Base-by-base conservation (phyloP, 2,329 filamentous ascomycete genomes). In the Neobulgaria alba region DNA sequence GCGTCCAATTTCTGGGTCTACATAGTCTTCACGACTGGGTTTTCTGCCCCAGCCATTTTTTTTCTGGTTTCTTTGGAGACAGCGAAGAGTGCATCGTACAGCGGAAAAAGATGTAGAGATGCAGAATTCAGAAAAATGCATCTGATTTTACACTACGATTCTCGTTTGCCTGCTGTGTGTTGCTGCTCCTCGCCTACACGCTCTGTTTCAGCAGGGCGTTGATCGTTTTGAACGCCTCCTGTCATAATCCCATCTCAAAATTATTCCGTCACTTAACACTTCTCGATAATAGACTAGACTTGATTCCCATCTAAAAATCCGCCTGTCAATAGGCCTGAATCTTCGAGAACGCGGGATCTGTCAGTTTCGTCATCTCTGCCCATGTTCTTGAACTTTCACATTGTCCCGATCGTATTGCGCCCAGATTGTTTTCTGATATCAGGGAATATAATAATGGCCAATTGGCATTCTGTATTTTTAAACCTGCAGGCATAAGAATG, bases 1-100 rank as follows among this genome's bases (percentile, higher is more conserved):
- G 32, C 32, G 32, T 34, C 32, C 32, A 34, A 34, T 34, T 34
- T 34, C 32, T 34, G 32, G 32, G 15, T 34, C 32, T 34, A 34
- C 32, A 34, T 34, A 34, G 32, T 34, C 16, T 34, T 34, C 32
- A 34, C 32, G 32, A 34, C 32, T 34, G 15, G 9, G 4, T 34
- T 34, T 18, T 34, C 32, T 34, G 32, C 10, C 15, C 3, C 32
- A 5, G 32, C 32, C 32, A 34, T 34, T 10, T 9, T 12, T n/a
- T 7, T 34, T 34, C 32, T 34, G 32, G 32, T 34, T 34, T 34
- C 32, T 34, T 34, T 34, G 32, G 32, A 34, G 12, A 34, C 32
- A 34, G 32, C 32, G 32, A 18, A 34, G 32, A 18, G 32, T 19
- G 32, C 32, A 18, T 10, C 10, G 5, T 18, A 9, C 32, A 18